Conservation (phyloP, 75 land plant species). For the Selaginella tamariscina region DNA sequence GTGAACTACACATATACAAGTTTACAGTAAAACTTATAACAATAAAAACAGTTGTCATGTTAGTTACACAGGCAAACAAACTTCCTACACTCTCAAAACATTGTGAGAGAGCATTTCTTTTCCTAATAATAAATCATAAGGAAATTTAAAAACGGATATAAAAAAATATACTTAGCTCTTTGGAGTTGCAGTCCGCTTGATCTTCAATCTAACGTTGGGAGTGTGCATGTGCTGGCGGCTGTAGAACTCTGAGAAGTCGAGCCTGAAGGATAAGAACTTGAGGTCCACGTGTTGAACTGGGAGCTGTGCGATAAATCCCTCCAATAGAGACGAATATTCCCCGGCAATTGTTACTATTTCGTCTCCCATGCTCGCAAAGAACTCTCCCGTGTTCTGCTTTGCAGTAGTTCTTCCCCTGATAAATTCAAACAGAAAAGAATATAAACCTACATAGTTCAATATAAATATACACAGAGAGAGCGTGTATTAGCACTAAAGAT, state of each 20-base stretch:
- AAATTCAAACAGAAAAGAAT: not conserved
- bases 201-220: constrained; percentile 24
- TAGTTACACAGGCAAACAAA: no score
- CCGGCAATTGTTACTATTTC: constrained; percentile 71
- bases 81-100: no score
- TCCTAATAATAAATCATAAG: no score
- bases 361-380: constrained; percentile 54
- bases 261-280: constrained; percentile 86
- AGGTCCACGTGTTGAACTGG: constrained; percentile 90
- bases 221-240: constrained; percentile 37
- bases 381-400: constrained; percentile 61
- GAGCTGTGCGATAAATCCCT: constrained; percentile 74
- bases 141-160: no score
- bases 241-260: constrained; percentile 96
- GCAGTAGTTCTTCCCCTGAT: constrained; percentile 19
- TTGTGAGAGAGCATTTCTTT: no score
- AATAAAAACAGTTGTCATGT: no score
- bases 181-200: constrained; percentile 1
- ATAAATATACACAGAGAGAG: no score
- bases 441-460: not conserved
- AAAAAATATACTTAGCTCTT: constrained; percentile 14
- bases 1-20: no score
- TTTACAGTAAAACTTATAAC: no score
- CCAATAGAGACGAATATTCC: constrained; percentile 67
- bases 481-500: no score